Base-by-base conservation (phyloP, 1,284 basidiomycete species). In the Ustilago shanxiensis region DNA sequence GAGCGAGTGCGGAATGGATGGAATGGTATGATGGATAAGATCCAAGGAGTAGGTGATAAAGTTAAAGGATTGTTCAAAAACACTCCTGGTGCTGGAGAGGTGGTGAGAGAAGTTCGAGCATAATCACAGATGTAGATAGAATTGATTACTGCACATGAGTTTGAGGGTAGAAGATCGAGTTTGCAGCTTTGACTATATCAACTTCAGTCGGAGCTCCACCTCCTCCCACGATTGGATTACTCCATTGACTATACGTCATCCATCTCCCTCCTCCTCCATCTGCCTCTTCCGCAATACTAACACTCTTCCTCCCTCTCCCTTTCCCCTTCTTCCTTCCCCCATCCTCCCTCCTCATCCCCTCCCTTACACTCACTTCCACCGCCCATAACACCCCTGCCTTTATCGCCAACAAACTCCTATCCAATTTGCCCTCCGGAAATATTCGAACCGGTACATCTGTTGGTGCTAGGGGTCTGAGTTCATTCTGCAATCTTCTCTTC, bases 401-500 rank as follows among this genome's bases (percentile, higher is more conserved):
- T 2, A 72, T 39, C 18, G 70, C 61, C 0, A 50, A 28, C 24
- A 52, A 18, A 6, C 55, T 45, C n/a, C 49, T 52, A 22, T 67
- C 63, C 11, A 56, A 50, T 3, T 33, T 13, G 24, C 9, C n/a
- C 2, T 26, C 20, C 9, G 59, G 54, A 0, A 62, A 65, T n/a
- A 82, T 70, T 14, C 31, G 28, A 14, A 83, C 24, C 0, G 63
- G 66, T 9, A 81, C 67, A 56, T 81, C 77, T 3, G 45, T 60
- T 2, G 81, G 81, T 0, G 78, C 74, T 6, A 77, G 24, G 16
- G 64, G 51, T 6, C 72, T 60, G 14, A 83, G 60, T 31, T 83
- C 81, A 31, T 71, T 60, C 14, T 45, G 29, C 93, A 98, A 86
- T 86, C 95, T 88, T 59, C 89, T 87, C 24, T 90, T 89, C 77